phyloP scores from a whole-genome alignment of 2,329 filamentous ascomycete species.

The Exophiala sideris region DNA sequence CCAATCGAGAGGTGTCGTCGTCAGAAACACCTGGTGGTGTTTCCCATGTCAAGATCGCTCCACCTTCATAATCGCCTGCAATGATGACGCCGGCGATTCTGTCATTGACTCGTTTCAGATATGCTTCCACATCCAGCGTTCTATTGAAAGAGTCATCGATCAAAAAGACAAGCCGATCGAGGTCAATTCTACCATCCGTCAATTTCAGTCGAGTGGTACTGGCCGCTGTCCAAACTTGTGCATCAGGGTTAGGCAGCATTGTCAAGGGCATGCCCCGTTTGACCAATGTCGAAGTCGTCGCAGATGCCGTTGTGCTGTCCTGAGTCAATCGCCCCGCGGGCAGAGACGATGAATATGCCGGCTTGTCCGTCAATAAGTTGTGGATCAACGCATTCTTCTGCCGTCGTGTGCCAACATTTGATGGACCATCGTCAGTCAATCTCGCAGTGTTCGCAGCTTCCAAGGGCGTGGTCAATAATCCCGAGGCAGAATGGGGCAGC shows the following conservation, averaged over 20 bases:
- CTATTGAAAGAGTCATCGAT: conserved; percentile 93
- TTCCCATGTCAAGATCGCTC: conserved; percentile 94
- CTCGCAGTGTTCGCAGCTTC: conserved; percentile 67
- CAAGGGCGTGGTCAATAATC: conserved; percentile 78
- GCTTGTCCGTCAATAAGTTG: conserved; percentile 93
- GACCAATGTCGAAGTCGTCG: conserved; percentile 68
- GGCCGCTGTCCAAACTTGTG: conserved; percentile 65
- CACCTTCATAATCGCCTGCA: conserved; percentile 93
- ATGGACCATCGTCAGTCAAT: conserved; percentile 31
- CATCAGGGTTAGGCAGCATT: conserved; percentile 70
- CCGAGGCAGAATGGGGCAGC: conserved; percentile 80
- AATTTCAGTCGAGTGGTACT: conserved; percentile 63
- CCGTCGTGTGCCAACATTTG: conserved; percentile 55
- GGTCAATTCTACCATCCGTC: conserved; percentile 76
- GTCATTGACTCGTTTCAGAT: conserved; percentile 73
- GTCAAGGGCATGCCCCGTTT: conserved; percentile 89
- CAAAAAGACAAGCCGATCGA: conserved; percentile 75
- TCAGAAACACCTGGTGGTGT: conserved; percentile 59
- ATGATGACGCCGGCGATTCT: conserved; percentile 89
- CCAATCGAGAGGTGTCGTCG: conserved; percentile 59
- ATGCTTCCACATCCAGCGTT: conserved; percentile 77
- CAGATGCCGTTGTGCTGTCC: conserved; percentile 30
- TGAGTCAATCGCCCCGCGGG: conserved; percentile 62
- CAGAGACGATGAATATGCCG: conserved; percentile 84
- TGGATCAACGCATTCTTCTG: conserved; percentile 85